Evolutionary conservation across 2,329 filamentous ascomycete genomes (phyloP), one percentile per base, ranked within the genome.

Genomic region (Podosphaera xanthii): DNA sequence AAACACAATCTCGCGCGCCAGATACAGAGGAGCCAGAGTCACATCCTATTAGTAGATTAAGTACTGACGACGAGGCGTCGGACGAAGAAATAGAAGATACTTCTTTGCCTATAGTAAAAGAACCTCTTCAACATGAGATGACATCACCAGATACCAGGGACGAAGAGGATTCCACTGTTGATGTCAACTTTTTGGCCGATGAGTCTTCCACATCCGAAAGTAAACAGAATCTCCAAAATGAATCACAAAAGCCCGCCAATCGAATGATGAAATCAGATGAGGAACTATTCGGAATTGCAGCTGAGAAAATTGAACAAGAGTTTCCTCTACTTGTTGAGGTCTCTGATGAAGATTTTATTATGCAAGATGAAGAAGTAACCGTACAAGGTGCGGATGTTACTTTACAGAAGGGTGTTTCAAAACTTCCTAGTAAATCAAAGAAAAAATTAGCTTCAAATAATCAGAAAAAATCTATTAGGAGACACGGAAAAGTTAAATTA

Each of bases 11-110:
- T 40, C 81, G 84, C 10, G 71, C 83, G 56, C 77, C 83, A 53
- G 88, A 90, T 68, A 94, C 87, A 0, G 90, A 94, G 68, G 90
- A 92, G 63, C 82, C 82, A 40, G 90, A 92, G 61, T 94, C 87
- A 63, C 80, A 85, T 49, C 85, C 85, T 56, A 81, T 83, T 52
- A 95, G 87, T 70, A 87, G 85, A 49, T 78, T 82, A 75, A 81
- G 77, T 67, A 77, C 77, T 1, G 80, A 83, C 60, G 79, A 82
- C 57, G 79, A 70, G 46, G 66, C 65, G 31, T 69, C 69, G 0
- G 68, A 69, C 22, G 67, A 68, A 44, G 66, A 67, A 30, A 63
- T 61, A 31, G 65, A 66, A 35, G 61, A 61, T 58, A 8, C 55
- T 60, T 49, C 60, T 57, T 56, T 44, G 58, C 54, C 52, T 63